Evolutionary conservation across 2,329 filamentous ascomycete genomes (phyloP).

Genomic region (Pezicula radicicola): DNA sequence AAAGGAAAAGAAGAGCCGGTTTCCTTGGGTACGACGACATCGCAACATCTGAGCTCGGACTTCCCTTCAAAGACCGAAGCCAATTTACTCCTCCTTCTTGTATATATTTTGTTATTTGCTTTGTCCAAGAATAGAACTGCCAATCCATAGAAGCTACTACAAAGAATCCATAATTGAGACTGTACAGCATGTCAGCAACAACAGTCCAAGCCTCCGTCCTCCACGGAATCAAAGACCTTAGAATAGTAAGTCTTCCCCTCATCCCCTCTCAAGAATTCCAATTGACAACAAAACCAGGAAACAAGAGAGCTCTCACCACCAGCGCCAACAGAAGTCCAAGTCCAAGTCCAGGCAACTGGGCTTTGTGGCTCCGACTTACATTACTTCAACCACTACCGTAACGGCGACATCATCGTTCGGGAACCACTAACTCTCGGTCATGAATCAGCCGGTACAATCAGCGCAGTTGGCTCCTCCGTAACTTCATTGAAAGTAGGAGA

Average conservation of each 20-base stretch:
- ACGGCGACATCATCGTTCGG: constrained; percentile 90
- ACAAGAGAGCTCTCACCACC: constrained; percentile 20
- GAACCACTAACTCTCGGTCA: constrained; percentile 90
- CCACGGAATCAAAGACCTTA: constrained; percentile 29
- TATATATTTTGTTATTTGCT: too few relatives aligned
- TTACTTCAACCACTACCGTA: constrained; percentile 94
- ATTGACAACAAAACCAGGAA: constrained; percentile 20
- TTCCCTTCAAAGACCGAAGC: too few relatives aligned
- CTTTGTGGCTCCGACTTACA: constrained; percentile 97
- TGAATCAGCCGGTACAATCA: constrained; percentile 81
- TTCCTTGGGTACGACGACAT: too few relatives aligned
- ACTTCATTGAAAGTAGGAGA: constrained; percentile 77
- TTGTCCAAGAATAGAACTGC: too few relatives aligned
- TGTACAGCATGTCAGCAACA: background rate
- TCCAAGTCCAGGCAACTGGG: constrained; percentile 88
- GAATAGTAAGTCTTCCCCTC: constrained; percentile 20
- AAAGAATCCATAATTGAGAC: background rate
- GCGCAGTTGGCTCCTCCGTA: constrained; percentile 78
- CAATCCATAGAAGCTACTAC: too few relatives aligned
- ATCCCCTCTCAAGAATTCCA: background rate
- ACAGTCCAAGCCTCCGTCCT: constrained; percentile 26
- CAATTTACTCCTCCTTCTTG: too few relatives aligned
- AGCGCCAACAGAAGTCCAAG: constrained; percentile 62
- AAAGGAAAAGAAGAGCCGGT: too few relatives aligned
- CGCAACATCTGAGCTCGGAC: too few relatives aligned